Conservation (phyloP, 2,329 filamentous ascomycete species). For the Balansia obtecta region DNA sequence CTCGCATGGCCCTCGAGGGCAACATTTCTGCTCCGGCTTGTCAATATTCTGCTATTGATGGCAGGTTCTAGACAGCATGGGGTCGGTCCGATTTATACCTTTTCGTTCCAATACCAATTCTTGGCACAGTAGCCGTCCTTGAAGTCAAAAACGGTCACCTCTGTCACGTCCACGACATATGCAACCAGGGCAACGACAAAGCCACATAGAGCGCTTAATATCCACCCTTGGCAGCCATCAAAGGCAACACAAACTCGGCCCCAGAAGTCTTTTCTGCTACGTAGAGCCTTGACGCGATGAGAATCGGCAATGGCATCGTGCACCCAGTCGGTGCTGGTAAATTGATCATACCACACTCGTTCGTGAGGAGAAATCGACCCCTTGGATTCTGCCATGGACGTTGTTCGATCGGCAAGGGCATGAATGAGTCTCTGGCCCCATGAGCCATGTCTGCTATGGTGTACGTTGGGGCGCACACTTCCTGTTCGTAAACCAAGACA, state of each 20-base stretch:
- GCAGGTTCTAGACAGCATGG: too few relatives aligned
- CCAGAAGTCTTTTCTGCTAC: constrained; percentile 69
- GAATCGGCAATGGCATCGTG: constrained; percentile 94
- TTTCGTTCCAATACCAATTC: constrained; percentile 63
- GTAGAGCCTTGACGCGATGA: constrained; percentile 72
- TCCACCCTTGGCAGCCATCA: constrained; percentile 87
- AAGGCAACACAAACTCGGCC: constrained; percentile 67
- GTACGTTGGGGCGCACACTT: constrained; percentile 25
- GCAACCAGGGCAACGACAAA: constrained; percentile 74
- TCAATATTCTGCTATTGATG: too few relatives aligned
- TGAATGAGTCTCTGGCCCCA: constrained; percentile 49
- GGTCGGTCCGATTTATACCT: constrained; percentile 24
- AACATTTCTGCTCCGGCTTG: constrained; percentile 32
- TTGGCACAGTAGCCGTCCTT: constrained; percentile 76
- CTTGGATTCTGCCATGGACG: constrained; percentile 51
- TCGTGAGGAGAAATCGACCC: constrained; percentile 62
- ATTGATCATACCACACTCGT: constrained; percentile 96
- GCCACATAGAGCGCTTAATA: constrained; percentile 82
- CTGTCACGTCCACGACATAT: constrained; percentile 79
- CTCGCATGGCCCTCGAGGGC: constrained; percentile 40
- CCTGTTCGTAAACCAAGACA: constrained; percentile 15
- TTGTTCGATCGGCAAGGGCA: constrained; percentile 45
- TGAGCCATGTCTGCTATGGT: constrained; percentile 46
- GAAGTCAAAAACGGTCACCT: constrained; percentile 75
- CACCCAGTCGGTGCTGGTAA: constrained; percentile 95